Conservation (phyloP, 177 flowering plant species). For the Tripterygium wilfordii region DNA sequence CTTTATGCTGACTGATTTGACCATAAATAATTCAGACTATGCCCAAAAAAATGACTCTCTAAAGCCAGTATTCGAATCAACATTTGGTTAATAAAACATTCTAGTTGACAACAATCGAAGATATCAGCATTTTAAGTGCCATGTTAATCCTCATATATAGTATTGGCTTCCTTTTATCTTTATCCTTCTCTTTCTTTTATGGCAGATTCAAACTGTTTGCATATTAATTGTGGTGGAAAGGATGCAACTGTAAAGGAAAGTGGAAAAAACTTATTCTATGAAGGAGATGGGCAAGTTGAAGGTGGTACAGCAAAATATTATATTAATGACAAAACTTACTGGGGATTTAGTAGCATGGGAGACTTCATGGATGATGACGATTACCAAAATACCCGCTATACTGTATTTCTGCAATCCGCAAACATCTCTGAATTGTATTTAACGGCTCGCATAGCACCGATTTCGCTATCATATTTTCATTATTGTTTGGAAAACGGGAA, state of each 20-base stretch:
- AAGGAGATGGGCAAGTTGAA: conserved; percentile 28
- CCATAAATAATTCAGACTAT: too few relatives aligned
- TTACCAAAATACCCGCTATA: conserved; percentile 26
- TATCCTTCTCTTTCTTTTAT: conserved; percentile 1
- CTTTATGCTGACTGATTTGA: too few relatives aligned
- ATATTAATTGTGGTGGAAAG: conserved; percentile 53
- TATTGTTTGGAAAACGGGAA: conserved; percentile 43
- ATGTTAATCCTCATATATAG: too few relatives aligned
- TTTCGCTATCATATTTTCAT: conserved; percentile 50
- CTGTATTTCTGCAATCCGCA: conserved; percentile 9
- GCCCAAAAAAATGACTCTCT: too few relatives aligned
- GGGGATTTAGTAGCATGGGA: conserved; percentile 65
- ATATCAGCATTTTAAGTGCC: too few relatives aligned
- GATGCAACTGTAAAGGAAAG: conserved; percentile 16
- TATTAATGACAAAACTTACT: conserved; percentile 13
- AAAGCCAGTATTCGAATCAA: too few relatives aligned
- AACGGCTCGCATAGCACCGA: conserved; percentile 44
- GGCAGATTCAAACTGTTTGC: conserved; percentile 30
- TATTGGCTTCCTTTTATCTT: too few relatives aligned
- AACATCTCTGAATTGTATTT: conserved; percentile 26
- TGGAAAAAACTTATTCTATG: conserved; percentile 11
- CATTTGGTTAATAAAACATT: too few relatives aligned
- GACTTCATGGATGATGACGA: conserved; percentile 40
- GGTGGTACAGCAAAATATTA: conserved; percentile 31
- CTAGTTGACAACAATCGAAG: too few relatives aligned